These are phyloP conservation scores for Xylaria sp. DNA, from an alignment of 495 filamentous ascomycete genomes.

Conservation along the genomic window DNA sequence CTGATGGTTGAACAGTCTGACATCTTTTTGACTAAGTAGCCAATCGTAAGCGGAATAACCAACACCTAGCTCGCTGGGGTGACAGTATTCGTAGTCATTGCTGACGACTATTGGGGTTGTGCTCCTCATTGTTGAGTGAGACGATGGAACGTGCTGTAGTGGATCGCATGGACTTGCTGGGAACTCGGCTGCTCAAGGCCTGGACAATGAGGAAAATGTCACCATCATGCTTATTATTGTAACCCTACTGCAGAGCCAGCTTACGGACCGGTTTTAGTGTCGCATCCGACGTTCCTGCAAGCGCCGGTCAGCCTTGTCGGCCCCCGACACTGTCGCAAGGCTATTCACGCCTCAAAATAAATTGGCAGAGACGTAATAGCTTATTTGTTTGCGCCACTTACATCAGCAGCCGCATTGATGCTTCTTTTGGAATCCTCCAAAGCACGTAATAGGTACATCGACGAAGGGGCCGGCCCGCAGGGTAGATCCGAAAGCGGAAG, in stretches of 20 bases:
- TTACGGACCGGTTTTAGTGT: constrained; percentile 15
- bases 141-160: constrained; percentile 1
- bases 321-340: constrained; percentile 17
- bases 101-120: constrained; percentile 18
- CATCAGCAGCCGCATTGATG: constrained; percentile 19
- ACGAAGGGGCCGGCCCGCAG: constrained; percentile 14
- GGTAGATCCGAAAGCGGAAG: constrained; percentile 27
- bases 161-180: background rate
- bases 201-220: background rate
- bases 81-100: constrained; percentile 14
- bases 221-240: background rate
- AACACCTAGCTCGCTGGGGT: constrained; percentile 5
- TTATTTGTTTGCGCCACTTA: constrained; percentile 14
- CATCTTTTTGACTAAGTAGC: constrained; percentile 7
- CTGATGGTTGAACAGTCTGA: constrained; percentile 17
- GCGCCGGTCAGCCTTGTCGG: constrained; percentile 23
- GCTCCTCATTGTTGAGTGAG: constrained; percentile 17
- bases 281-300: constrained; percentile 15
- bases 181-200: constrained; percentile 3
- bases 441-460: constrained; percentile 14
- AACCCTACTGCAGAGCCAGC: constrained; percentile 22
- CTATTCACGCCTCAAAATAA: constrained; percentile 21
- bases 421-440: background rate
- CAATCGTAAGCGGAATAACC: constrained; percentile 17
- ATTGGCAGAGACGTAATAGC: background rate